Evolutionary conservation across 768 basidiomycete species (phyloP).

Genomic region (Podaxis carcinomalis): DNA sequence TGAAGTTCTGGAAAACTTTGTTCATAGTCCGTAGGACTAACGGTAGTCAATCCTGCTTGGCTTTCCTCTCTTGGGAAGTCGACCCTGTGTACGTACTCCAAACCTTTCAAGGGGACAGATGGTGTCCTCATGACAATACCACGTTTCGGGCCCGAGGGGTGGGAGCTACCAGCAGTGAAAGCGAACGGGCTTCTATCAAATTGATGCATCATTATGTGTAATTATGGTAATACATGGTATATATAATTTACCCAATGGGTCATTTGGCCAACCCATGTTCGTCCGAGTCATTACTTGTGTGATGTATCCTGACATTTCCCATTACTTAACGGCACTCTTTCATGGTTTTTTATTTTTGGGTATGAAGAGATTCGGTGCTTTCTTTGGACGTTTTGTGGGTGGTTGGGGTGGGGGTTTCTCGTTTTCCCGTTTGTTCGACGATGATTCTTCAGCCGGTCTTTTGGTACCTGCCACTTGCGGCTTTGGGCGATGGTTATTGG

Average conservation of each 20-base stretch:
- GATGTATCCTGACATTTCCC: not conserved
- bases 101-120: constrained; percentile 66
- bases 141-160: constrained; percentile 78
- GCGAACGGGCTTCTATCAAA: constrained; percentile 21
- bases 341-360: constrained; percentile 43
- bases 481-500: constrained; percentile 12
- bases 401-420: constrained; percentile 18
- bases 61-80: constrained; percentile 72
- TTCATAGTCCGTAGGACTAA: constrained; percentile 50
- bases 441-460: constrained; percentile 11
- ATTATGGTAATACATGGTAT: not conserved
- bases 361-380: constrained; percentile 51
- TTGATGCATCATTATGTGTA: not conserved
- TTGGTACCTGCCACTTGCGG: constrained; percentile 9
- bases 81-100: constrained; percentile 86
- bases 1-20: not conserved
- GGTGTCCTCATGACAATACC: constrained; percentile 77
- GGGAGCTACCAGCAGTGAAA: constrained; percentile 80
- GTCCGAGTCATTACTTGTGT: not conserved
- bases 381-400: constrained; percentile 34
- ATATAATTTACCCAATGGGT: not conserved
- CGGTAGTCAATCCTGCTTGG: constrained; percentile 87
- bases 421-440: constrained; percentile 15
- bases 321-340: not conserved
- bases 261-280: not conserved